These are phyloP conservation scores for Tolypocladium amazonense DNA, from an alignment of 2,329 filamentous ascomycete species.

Conservation along the genomic window DNA sequence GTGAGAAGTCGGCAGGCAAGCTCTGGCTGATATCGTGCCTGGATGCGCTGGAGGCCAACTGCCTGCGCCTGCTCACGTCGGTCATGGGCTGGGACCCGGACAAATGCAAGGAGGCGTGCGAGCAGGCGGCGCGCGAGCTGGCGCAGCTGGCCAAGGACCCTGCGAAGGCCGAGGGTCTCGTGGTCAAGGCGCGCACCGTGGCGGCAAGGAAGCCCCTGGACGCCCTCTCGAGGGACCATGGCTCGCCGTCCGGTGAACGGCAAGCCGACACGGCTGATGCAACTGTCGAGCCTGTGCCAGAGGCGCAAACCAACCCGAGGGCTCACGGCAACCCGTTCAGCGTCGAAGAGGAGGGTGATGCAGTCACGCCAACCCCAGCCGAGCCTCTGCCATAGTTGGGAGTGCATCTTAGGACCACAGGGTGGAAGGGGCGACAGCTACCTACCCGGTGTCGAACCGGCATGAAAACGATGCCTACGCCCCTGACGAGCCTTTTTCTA, in stretches of 20 bases:
- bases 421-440: not conserved
- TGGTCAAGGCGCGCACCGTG: conserved; percentile 36
- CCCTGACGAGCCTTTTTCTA: not conserved
- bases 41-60: conserved; percentile 37
- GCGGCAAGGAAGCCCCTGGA: conserved; percentile 38
- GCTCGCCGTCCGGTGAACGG: not conserved
- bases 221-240: not conserved
- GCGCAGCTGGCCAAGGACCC: conserved; percentile 36
- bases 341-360: not conserved
- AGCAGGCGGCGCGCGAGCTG: conserved; percentile 35
- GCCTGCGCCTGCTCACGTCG: conserved; percentile 39
- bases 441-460: not conserved
- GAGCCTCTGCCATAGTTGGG: not conserved
- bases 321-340: not conserved
- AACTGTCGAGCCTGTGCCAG: not conserved
- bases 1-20: conserved; percentile 35
- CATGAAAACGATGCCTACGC: not conserved
- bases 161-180: conserved; percentile 28
- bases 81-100: conserved; percentile 42
- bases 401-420: not conserved
- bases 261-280: not conserved
- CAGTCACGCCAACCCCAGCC: no score
- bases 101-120: conserved; percentile 34
- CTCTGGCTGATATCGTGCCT: conserved; percentile 43
- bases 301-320: conserved; percentile 5